Evolutionary conservation across 441 rosid species (phyloP).

Genomic region (Theobroma grandiflorum): DNA sequence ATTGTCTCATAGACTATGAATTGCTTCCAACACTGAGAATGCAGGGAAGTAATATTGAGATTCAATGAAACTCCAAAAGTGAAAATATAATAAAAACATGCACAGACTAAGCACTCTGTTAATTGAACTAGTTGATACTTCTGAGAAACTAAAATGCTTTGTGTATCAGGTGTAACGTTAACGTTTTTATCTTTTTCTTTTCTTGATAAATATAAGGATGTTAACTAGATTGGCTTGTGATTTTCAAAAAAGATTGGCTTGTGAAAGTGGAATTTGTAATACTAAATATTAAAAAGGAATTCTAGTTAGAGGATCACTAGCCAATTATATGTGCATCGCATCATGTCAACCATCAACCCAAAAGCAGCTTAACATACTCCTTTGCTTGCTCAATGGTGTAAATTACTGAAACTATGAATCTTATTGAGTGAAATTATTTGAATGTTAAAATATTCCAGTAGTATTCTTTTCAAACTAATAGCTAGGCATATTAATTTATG

Average conservation of each 20-base stretch:
- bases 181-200: background rate
- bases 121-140: background rate
- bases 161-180: background rate
- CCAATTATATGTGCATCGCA: constrained; percentile 4
- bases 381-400: background rate
- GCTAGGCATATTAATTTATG: background rate
- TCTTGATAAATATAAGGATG: background rate
- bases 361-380: background rate
- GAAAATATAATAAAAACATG: background rate
- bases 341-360: background rate
- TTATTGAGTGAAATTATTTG: background rate
- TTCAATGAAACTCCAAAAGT: background rate
- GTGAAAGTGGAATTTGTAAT: background rate
- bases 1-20: constrained; percentile 4
- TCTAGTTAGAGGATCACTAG: background rate
- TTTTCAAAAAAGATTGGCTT: background rate
- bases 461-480: constrained; percentile 1
- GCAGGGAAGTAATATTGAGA: background rate
- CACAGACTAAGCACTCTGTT: background rate
- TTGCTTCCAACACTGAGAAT: constrained; percentile 11
- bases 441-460: background rate
- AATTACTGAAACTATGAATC: background rate
- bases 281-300: constrained; percentile 7
- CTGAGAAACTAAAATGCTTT: background rate
- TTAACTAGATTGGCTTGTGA: background rate